A percentile compares a stretch with the other conserved stretches of the same genome.
Conservation (phyloP, 108 stramenopile genomes). For the Stephanodiscus triporus region DNA sequence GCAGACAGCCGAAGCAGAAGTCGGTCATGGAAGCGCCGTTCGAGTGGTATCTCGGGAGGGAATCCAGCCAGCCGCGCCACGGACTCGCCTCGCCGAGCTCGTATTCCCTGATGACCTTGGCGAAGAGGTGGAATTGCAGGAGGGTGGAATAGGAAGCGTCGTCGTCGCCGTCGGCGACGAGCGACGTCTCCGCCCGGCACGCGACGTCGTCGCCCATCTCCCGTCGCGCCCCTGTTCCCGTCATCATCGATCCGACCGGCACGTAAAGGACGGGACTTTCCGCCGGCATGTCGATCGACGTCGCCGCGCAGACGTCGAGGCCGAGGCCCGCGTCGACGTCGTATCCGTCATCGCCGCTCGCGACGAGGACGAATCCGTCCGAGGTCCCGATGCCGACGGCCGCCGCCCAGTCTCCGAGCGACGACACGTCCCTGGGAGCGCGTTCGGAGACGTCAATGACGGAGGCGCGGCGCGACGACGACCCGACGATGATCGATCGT, state of each 20-base stretch:
- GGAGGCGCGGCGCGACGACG: too few relatives aligned
- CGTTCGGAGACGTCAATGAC: slow-evolving; percentile 3
- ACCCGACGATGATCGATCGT: too few relatives aligned
- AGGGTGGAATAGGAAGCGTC: not conserved
- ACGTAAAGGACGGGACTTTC: slow-evolving; percentile 13
- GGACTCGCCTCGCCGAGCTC: slow-evolving; percentile 24
- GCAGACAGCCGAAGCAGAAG: slow-evolving; percentile 43
- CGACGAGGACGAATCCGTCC: slow-evolving; percentile 26
- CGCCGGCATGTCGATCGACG: slow-evolving; percentile 7
- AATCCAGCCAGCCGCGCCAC: slow-evolving; percentile 14
- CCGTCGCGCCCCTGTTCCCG: not conserved
- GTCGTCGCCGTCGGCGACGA: not conserved
- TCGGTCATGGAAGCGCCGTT: slow-evolving; percentile 38
- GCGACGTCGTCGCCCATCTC: slow-evolving; percentile 5
- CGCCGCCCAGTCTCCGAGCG: slow-evolving; percentile 26
- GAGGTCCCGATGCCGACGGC: slow-evolving; percentile 9
- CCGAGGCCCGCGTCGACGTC: not conserved
- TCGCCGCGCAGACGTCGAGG: slow-evolving; percentile 3
- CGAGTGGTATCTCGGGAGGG: slow-evolving; percentile 37
- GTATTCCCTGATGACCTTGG: slow-evolving; percentile 17
- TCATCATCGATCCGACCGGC: slow-evolving; percentile 19
- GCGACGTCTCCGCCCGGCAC: not conserved
- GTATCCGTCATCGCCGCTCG: not conserved
- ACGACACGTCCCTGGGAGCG: slow-evolving; percentile 12
- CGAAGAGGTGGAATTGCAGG: slow-evolving; percentile 19